Conservation (phyloP, 2,329 filamentous ascomycete genomes). For the Zasmidium angulare region DNA sequence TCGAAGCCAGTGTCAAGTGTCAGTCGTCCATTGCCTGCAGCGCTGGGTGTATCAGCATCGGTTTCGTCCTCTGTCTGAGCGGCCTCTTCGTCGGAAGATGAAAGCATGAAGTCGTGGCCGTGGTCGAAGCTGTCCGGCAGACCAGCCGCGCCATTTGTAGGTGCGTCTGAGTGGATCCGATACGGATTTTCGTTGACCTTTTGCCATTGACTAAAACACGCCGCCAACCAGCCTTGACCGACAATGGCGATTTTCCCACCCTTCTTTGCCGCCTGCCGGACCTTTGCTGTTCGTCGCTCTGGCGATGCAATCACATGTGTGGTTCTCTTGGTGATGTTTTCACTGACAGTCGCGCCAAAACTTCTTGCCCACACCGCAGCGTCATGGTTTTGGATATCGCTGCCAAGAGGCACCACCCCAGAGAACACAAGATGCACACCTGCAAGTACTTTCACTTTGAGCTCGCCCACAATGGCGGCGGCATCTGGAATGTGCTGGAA, state of each 20-base stretch:
- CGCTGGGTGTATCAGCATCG: constrained; percentile 20
- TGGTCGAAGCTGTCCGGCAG: constrained; percentile 32
- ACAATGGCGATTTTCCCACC: constrained; percentile 80
- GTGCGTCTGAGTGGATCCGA: constrained; percentile 71
- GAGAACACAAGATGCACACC: constrained; percentile 83
- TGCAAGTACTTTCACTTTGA: constrained; percentile 75
- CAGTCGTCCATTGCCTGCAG: constrained; percentile 10
- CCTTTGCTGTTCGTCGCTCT: constrained; percentile 79
- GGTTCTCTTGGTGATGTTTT: constrained; percentile 53
- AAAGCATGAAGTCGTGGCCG: constrained; percentile 37
- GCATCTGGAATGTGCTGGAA: constrained; percentile 75
- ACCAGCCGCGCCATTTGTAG: constrained; percentile 48
- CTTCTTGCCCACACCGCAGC: constrained; percentile 82
- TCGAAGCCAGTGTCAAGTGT: constrained; percentile 27
- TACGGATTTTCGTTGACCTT: constrained; percentile 77
- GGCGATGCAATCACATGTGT: constrained; percentile 75
- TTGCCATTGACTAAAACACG: constrained; percentile 81
- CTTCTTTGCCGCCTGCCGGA: constrained; percentile 78
- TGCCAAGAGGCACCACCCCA: constrained; percentile 80
- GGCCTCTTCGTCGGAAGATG: constrained; percentile 48
- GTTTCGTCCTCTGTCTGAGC: constrained; percentile 37
- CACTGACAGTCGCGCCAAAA: constrained; percentile 73
- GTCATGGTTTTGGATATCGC: constrained; percentile 71
- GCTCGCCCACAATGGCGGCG: constrained; percentile 74
- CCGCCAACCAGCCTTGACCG: constrained; percentile 82